Conservation (phyloP, 2,329 filamentous ascomycete species). For the Zasmidium citrigriseum region DNA sequence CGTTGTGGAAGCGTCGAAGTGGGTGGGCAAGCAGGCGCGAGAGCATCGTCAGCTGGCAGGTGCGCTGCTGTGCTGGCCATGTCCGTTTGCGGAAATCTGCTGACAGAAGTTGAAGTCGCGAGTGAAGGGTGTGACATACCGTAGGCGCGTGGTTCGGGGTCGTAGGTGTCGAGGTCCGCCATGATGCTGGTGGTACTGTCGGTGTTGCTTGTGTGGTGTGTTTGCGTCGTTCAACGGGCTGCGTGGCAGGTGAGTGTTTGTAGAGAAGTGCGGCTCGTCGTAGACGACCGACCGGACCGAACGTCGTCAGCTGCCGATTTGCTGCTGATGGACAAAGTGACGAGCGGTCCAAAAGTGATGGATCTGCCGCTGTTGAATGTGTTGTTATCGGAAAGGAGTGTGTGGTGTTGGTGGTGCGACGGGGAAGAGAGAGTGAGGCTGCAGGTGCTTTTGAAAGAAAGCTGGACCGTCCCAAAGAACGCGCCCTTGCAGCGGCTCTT, state of each 20-base stretch:
- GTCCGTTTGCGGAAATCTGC: slow-evolving; percentile 12
- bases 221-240: background rate
- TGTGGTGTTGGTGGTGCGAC: background rate
- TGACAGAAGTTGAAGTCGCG: background rate
- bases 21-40: background rate
- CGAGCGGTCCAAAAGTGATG: background rate
- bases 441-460: slow-evolving; percentile 5
- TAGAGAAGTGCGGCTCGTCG: background rate
- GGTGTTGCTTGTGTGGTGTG: slow-evolving; percentile 5
- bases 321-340: background rate
- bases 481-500: background rate
- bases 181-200: slow-evolving; percentile 26
- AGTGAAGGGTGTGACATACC: slow-evolving; percentile 49
- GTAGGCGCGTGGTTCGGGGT: slow-evolving; percentile 65
- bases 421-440: slow-evolving; percentile 1
- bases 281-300: background rate
- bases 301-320: background rate
- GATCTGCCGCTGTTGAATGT: background rate
- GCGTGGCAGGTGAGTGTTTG: slow-evolving; percentile 2
- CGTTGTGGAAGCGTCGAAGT: background rate
- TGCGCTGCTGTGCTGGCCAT: background rate
- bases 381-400: background rate
- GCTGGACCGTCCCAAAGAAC: background rate
- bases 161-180: slow-evolving; percentile 62
- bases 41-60: background rate